Evolutionary conservation across 805 yeast genomes (phyloP), one percentile per base, ranked within the genome.

Genomic region (Cyberlindnera xishuangbannaensis): DNA sequence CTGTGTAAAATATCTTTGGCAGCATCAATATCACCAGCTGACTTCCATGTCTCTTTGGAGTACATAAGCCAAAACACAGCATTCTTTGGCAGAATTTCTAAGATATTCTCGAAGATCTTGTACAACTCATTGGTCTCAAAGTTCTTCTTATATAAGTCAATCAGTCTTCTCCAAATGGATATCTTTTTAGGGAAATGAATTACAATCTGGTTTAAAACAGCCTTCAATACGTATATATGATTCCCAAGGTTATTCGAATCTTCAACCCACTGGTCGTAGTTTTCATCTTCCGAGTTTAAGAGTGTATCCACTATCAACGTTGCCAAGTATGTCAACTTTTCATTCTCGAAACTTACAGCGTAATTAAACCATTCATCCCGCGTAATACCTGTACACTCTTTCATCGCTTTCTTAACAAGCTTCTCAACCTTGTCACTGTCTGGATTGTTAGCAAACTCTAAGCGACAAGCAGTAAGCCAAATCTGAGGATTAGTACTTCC

Each of bases 381-480:
- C 1, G 59, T 41, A 2, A 61, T 40, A 15, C 58, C 57, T 4
- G 30, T 7, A 18, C 70, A 54, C 28, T 73, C 70, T 31, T 61
- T 47, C 14, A 65, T 51, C 30, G 77, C 78, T 50, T 73, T 69
- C 19, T 56, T 55, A 36, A 80, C 48, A 47, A 83, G 47, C 47
- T 64, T 67, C 5, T 55, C 55, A 2, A 78, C 55, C 39, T 73
- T 71, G 1, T 60, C 53, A n/a, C 59, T 65, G n/a, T 62, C 57
- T 7, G 62, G 62, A 5, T 57, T 52, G 1, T 57, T 50, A 36
- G 65, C 60, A 46, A 78, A 90, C 53, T 85, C 94, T 11, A 86
- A 50, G 42, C 76, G 71, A 1, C 77, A 68, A 1, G 86, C 86
- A 0, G 78, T 63, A 3, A 85, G 57, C 90, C 95, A 85, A 2